Evolutionary conservation across 441 rosid genomes (phyloP).

Genomic region (Capsella rubella): DNA sequence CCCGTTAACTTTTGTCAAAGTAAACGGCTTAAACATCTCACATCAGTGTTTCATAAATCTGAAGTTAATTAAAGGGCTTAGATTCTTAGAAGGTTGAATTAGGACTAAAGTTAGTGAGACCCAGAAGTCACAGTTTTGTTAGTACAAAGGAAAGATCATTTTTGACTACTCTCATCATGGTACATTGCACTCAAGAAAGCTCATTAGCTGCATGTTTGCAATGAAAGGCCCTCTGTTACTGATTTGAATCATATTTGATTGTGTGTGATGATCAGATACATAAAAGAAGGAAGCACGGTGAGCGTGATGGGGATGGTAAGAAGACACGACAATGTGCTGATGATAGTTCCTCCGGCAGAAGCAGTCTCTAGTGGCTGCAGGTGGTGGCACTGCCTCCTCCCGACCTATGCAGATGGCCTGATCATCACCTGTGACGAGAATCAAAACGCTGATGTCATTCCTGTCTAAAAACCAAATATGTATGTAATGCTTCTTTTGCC

Average conservation of each 20-base stretch:
- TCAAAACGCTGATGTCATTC: conserved; percentile 75
- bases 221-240: not conserved
- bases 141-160: not conserved
- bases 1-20: conserved; percentile 15
- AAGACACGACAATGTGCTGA: conserved; percentile 82
- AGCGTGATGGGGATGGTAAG: conserved; percentile 94
- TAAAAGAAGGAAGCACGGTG: conserved; percentile 93
- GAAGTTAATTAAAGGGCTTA: not conserved
- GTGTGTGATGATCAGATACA: conserved; percentile 56
- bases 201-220: conserved; percentile 20
- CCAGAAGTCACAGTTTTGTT: conserved; percentile 14
- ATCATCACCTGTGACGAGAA: conserved; percentile 78
- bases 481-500: conserved; percentile 32
- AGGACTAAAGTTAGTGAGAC: conserved; percentile 25
- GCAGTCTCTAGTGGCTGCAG: conserved; percentile 84
- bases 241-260: not conserved
- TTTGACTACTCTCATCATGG: not conserved
- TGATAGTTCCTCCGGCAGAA: conserved; percentile 77
- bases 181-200: not conserved
- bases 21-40: conserved; percentile 10
- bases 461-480: conserved; percentile 58
- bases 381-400: conserved; percentile 79
- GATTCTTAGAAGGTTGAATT: conserved; percentile 13
- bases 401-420: conserved; percentile 78
- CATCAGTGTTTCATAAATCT: conserved; percentile 33